These are phyloP conservation scores for Mixia osmundae DNA, from an alignment of 1,284 basidiomycete species.

Conservation along the genomic window DNA sequence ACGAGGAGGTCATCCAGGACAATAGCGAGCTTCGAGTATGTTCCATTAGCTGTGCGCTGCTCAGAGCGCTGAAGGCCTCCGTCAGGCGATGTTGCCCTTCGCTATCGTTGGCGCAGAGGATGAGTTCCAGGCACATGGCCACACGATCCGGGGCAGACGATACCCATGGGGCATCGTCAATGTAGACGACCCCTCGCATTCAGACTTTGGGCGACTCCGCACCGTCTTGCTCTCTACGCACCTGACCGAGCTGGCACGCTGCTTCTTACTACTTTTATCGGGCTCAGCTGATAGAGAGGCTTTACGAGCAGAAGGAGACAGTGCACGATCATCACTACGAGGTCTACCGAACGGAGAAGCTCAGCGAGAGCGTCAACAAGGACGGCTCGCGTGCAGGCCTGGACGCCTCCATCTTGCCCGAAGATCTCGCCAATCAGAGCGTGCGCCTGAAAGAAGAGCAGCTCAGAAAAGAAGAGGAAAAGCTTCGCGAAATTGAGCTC, in stretches of 20 bases:
- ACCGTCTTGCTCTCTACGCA: slow-evolving; percentile 82
- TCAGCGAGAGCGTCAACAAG: slow-evolving; percentile 74
- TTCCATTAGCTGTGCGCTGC: slow-evolving; percentile 5
- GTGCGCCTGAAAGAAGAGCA: slow-evolving; percentile 98
- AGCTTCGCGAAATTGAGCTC: slow-evolving; percentile 27
- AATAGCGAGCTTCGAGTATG: slow-evolving; percentile 74
- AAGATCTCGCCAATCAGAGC: slow-evolving; percentile 88
- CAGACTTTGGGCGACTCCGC: slow-evolving; percentile 79
- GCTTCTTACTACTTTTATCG: slow-evolving; percentile 7
- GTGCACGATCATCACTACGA: slow-evolving; percentile 63
- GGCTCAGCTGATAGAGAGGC: not conserved
- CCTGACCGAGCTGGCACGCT: slow-evolving; percentile 47
- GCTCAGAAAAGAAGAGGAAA: slow-evolving; percentile 88
- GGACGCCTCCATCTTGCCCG: slow-evolving; percentile 40
- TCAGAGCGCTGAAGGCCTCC: not conserved
- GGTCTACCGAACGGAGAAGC: slow-evolving; percentile 81
- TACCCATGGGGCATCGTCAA: slow-evolving; percentile 98
- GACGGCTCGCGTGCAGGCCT: slow-evolving; percentile 3
- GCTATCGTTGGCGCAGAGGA: slow-evolving; percentile 95
- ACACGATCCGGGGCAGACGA: slow-evolving; percentile 70
- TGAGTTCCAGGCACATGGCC: slow-evolving; percentile 77
- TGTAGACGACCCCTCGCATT: slow-evolving; percentile 96
- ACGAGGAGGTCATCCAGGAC: slow-evolving; percentile 94
- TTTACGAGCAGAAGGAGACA: slow-evolving; percentile 29
- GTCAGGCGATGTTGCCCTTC: slow-evolving; percentile 68